phyloP scores from a whole-genome alignment of 352 stramenopile species.

The Pythium monospermum region DNA sequence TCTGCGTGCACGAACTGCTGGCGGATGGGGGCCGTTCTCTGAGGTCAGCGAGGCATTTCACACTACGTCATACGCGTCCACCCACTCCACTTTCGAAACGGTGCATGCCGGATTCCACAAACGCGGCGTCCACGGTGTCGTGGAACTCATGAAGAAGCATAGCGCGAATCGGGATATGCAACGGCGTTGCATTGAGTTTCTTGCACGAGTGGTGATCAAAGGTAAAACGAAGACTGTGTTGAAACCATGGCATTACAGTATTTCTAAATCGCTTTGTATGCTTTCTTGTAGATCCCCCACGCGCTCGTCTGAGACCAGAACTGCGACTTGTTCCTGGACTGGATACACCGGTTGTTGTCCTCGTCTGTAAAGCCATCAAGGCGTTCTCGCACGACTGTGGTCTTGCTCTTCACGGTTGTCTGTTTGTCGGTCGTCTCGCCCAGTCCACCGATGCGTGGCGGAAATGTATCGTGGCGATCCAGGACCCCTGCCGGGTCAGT shows the following conservation, averaged over 20 bases:
- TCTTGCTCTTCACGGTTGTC: constrained; percentile 30
- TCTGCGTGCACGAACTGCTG: constrained; percentile 43
- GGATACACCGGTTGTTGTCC: constrained; percentile 24
- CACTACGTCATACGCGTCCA: constrained; percentile 31
- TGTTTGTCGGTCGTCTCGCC: constrained; percentile 46
- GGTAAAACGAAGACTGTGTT: no score
- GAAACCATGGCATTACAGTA: no score
- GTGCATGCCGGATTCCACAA: constrained; percentile 19
- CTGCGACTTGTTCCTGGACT: constrained; percentile 15
- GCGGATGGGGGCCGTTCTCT: constrained; percentile 65
- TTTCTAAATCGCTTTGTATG: no score
- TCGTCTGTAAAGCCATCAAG: constrained; percentile 34
- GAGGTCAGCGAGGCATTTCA: constrained; percentile 27
- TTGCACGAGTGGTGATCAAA: constrained; percentile 39
- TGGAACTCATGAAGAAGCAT: constrained; percentile 42
- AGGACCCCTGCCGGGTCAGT: not conserved
- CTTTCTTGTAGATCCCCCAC: not conserved
- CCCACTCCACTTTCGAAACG: constrained; percentile 29
- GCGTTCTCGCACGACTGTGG: constrained; percentile 43
- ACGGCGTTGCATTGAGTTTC: constrained; percentile 29
- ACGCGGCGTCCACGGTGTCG: constrained; percentile 21
- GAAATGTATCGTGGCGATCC: constrained; percentile 3
- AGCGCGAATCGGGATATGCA: constrained; percentile 30
- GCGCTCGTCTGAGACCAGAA: not conserved
- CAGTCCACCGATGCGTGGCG: constrained; percentile 12